A percentile compares a stretch with the other conserved stretches of the same genome.
phyloP scores from a whole-genome alignment of 2,329 filamentous ascomycete genomes.

The Colletotrichum sp. region DNA sequence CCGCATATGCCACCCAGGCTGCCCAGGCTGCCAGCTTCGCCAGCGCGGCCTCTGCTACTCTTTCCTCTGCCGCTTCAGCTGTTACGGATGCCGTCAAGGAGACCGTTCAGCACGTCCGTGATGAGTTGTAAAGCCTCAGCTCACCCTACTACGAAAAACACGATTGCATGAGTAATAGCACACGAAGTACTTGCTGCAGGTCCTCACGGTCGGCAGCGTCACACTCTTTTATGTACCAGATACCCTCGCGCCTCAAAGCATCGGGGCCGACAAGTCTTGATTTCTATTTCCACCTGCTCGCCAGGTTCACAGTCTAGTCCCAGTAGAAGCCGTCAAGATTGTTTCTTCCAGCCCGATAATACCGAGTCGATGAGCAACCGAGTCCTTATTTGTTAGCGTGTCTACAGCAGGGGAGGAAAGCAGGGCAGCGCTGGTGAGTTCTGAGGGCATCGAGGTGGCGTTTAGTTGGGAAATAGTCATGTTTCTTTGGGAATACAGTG shows the following conservation, averaged over 20 bases:
- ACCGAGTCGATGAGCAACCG: background rate
- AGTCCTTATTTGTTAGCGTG: background rate
- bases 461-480: conserved; percentile 8
- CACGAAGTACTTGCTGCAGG: conserved; percentile 3
- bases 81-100: conserved; percentile 50
- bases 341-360: background rate
- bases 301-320: background rate
- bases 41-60: conserved; percentile 35
- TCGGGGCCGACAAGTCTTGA: conserved; percentile 7
- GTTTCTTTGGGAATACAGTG: background rate
- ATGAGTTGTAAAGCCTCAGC: conserved; percentile 43
- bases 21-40: conserved; percentile 55
- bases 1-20: conserved; percentile 72
- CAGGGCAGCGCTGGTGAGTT: background rate
- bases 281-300: conserved; percentile 21
- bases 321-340: background rate
- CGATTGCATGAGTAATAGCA: conserved; percentile 20
- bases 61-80: conserved; percentile 15
- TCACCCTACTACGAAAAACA: background rate
- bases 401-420: background rate
- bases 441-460: conserved; percentile 9
- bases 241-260: conserved; percentile 17
- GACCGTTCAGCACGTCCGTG: conserved; percentile 36
- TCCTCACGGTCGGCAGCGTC: background rate
- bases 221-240: conserved; percentile 20